Evolutionary conservation across 2,329 filamentous ascomycete species (phyloP), one percentile per base, ranked within the genome.

Genomic region (Xylaria sp.): DNA sequence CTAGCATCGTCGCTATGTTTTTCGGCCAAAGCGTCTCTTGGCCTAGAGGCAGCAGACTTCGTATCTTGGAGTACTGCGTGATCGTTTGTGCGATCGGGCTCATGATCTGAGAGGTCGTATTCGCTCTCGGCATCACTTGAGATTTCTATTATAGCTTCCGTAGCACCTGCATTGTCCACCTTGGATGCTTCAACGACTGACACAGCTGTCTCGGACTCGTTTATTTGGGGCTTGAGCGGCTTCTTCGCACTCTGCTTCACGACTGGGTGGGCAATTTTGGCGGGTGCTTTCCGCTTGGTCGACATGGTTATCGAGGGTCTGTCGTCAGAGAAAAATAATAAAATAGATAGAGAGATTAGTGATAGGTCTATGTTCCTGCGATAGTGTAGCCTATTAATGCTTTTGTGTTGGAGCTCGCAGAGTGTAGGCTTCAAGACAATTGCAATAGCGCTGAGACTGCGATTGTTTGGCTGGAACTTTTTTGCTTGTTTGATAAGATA

Each of bases 261-360:
- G 15, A 83, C 81, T 0, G 89, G 89, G 67, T 84, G 80, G 65
- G 85, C 86, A 74, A 90, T 81, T 80, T 85, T 86, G 70, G 83
- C 82, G 68, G 86, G 80, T 65, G 84, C 81, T 83, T 89, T 90
- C 77, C 87, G 83, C 79, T 89, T 90, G 52, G 87, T 85, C 69
- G 87, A 87, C 85, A 89, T 88, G 68, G 39, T 58, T 56, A 23
- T 18, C 48, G 59, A 52, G 32, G 60, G 50, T 18, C 34, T 32
- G 28, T 60, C 32, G 46, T 28, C 20, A 13, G 43, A n/a, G 48
- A 36, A 61, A 60, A 39, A 28, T 9, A 13, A 45, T 2, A 18
- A 46, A 56, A 28, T 8, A 50, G 18, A 32, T 18, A 46, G 50
- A 28, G 12, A 50, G 18, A 32, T 18, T 46, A 41, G 25, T 18